Conservation (phyloP, 1,139 yeast species). For the Protomyces inouyei region DNA sequence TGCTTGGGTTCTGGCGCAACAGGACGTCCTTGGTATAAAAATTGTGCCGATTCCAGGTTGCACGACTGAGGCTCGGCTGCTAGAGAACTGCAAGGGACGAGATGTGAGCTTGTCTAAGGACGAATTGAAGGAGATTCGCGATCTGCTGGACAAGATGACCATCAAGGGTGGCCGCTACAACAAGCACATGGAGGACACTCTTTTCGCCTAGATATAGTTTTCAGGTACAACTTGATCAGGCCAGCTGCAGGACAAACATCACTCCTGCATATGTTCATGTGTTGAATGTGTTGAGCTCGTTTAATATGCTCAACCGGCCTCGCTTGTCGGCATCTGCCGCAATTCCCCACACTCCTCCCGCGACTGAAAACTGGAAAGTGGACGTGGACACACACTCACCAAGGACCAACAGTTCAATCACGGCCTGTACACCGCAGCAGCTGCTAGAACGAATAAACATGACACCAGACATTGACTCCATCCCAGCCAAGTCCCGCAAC, state of each 20-base stretch:
- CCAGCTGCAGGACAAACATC: no score
- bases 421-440: not conserved
- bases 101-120: slow-evolving; percentile 47
- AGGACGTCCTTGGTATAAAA: slow-evolving; percentile 38
- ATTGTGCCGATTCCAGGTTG: slow-evolving; percentile 72
- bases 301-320: no score
- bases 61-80: slow-evolving; percentile 53
- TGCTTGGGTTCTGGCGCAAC: slow-evolving; percentile 59
- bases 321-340: no score
- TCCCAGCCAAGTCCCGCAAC: slow-evolving; percentile 1
- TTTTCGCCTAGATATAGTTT: not conserved
- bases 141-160: not conserved
- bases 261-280: no score
- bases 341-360: no score
- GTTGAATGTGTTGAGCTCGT: no score
- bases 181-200: not conserved
- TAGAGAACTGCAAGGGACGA: slow-evolving; percentile 50
- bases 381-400: not conserved
- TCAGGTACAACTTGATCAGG: no score
- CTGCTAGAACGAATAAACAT: not conserved
- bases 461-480: not conserved
- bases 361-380: no score
- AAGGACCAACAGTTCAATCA: not conserved
- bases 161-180: not conserved
- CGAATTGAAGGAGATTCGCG: slow-evolving; percentile 46